Percentiles rank a stretch among this genome's conserved stretches.
Evolutionary conservation across 2,329 filamentous ascomycete species (phyloP).

Genomic region (Hypoxylon sp.): DNA sequence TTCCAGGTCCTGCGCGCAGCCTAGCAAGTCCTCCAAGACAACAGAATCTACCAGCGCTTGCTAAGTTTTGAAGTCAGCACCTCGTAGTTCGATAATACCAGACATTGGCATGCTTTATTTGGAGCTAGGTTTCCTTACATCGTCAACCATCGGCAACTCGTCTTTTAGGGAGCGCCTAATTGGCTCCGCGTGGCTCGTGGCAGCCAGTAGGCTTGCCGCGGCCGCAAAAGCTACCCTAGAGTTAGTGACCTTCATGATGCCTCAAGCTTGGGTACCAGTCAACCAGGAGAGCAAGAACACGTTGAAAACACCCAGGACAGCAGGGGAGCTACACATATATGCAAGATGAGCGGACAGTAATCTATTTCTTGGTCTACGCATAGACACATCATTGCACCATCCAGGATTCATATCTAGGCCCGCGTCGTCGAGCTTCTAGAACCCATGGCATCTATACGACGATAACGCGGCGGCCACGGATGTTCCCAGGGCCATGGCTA

Average conservation of each 20-base stretch:
- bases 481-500: conserved; percentile 18
- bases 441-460: conserved; percentile 5
- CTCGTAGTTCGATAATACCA: not conserved
- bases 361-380: not conserved
- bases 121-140: conserved; percentile 29
- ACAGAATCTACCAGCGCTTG: conserved; percentile 40
- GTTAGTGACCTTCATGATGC: conserved; percentile 33
- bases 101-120: not conserved
- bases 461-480: conserved; percentile 4
- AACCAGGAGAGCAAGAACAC: not conserved
- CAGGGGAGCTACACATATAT: not conserved
- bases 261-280: not conserved
- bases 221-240: conserved; percentile 31
- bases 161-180: conserved; percentile 18
- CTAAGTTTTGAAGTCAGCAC: conserved; percentile 32
- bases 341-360: not conserved
- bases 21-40: conserved; percentile 39
- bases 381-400: not conserved
- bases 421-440: conserved; percentile 9
- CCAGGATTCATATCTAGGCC: conserved; percentile 3
- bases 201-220: conserved; percentile 32
- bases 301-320: not conserved
- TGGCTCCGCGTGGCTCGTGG: conserved; percentile 35
- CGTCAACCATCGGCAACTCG: conserved; percentile 35
- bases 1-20: conserved; percentile 44